Evolutionary conservation across 2,329 filamentous ascomycete species (phyloP), one percentile per base, ranked within the genome.

Genomic region (Diplocarpon mali): DNA sequence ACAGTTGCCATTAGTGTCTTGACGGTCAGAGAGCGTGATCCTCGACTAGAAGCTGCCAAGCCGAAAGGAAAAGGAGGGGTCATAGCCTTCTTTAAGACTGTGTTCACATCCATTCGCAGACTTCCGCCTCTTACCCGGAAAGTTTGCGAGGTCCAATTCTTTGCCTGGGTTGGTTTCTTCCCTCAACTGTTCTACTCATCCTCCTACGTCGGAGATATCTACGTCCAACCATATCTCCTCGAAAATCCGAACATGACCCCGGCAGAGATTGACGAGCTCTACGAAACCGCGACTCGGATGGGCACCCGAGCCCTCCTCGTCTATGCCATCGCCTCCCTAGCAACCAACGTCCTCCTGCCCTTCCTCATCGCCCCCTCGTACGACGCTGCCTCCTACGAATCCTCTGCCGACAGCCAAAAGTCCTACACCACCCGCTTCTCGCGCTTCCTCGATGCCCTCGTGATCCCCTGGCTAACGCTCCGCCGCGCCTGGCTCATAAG

Each of bases 161-260:
- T 81, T 49, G 86, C 87, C 5, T 96, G 89, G 89, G 80, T 95
- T 45, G 90, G 87, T 42, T 95, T 90, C 78, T 96, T 95, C 58
- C 89, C 89, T 1, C 88, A 95, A 63, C 72, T 96, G 2, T 95
- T 94, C 67, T 96, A 96, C 68, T 87, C 87, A 5, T 94, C 88
- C 1, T 93, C 87, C 14, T 96, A 92, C 63, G 83, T 95, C 54
- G 89, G 85, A 50, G 87, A 95, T 60, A 85, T 96, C 45, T 95
- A 95, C 57, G 84, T 87, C 14, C 83, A 95, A 60, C 87, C 87
- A 0, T 84, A 75, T 54, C 80, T 95, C 41, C 72, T 79, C 53
- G 69, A 75, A 41, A 84, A 95, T 54, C 88, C 87, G 0, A 67
- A 90, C 61, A 82, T 95, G 71, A 75, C 80, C 0, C 74, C 81